Evolutionary conservation across 129 eudicot species (phyloP).

Genomic region (Saussurea involucrata): DNA sequence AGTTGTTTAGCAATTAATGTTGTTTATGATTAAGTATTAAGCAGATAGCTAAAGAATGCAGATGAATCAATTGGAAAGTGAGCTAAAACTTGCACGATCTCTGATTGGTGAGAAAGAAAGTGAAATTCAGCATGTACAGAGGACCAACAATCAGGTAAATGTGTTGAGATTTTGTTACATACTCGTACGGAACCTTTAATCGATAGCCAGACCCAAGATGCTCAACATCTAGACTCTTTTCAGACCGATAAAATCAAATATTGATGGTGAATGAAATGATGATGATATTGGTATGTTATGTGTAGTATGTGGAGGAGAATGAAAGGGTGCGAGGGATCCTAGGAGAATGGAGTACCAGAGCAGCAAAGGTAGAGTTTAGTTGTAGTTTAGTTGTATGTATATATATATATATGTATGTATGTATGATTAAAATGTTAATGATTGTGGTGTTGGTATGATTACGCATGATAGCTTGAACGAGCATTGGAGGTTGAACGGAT

Average conservation of each 20-base stretch:
- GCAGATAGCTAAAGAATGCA: conserved; percentile 8
- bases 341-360: conserved; percentile 13
- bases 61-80: conserved; percentile 75
- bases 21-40: not conserved
- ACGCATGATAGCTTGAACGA: conserved; percentile 33
- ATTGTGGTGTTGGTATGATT: not conserved
- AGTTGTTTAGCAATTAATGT: not conserved
- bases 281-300: not conserved
- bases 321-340: conserved; percentile 16
- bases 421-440: not conserved
- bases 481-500: conserved; percentile 66
- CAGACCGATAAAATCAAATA: too few relatives aligned
- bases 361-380: conserved; percentile 7
- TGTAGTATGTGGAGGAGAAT: conserved; percentile 19
- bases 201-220: too few relatives aligned
- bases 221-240: too few relatives aligned
- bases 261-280: not conserved
- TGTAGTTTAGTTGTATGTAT: not conserved
- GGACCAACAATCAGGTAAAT: conserved; percentile 4
- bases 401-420: too few relatives aligned
- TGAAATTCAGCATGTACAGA: not conserved
- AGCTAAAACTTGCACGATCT: conserved; percentile 29
- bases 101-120: conserved; percentile 4
- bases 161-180: not conserved
- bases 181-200: too few relatives aligned